phyloP scores from a whole-genome alignment of 805 yeast species.

The Pichia cabralensis region DNA sequence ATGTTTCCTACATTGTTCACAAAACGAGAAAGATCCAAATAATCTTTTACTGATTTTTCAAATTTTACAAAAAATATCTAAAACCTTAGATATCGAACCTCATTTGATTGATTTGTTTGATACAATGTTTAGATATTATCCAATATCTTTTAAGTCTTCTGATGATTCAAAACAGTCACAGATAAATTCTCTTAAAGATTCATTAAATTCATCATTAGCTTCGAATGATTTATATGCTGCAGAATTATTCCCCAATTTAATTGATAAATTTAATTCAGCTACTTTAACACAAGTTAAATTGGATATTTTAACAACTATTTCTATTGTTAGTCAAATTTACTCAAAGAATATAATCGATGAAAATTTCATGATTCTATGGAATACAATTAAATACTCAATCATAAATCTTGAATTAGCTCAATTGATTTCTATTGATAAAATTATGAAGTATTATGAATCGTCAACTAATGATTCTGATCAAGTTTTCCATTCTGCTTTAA shows the following conservation, averaged over 20 bases:
- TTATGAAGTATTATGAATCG: slow-evolving; percentile 22
- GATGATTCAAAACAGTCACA: slow-evolving; percentile 83
- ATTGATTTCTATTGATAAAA: slow-evolving; percentile 19
- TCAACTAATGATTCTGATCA: slow-evolving; percentile 26
- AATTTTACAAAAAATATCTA: slow-evolving; percentile 39
- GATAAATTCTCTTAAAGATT: slow-evolving; percentile 54
- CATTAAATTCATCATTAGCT: slow-evolving; percentile 53
- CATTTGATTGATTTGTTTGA: slow-evolving; percentile 69
- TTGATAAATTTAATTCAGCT: slow-evolving; percentile 64
- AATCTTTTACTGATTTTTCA: slow-evolving; percentile 66
- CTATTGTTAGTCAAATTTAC: slow-evolving; percentile 45
- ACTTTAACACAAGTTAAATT: slow-evolving; percentile 62
- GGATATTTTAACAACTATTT: slow-evolving; percentile 61
- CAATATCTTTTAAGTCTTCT: slow-evolving; percentile 91
- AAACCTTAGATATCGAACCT: slow-evolving; percentile 30
- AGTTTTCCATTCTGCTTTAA: slow-evolving; percentile 32
- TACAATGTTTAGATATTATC: slow-evolving; percentile 87
- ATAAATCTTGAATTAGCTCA: slow-evolving; percentile 54
- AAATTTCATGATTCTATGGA: slow-evolving; percentile 74
- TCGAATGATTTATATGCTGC: slow-evolving; percentile 53
- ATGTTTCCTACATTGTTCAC: slow-evolving; percentile 57
- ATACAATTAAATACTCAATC: slow-evolving; percentile 81
- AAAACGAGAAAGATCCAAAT: slow-evolving; percentile 91
- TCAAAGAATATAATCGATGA: slow-evolving; percentile 37
- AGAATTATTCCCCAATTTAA: slow-evolving; percentile 65